Base-by-base conservation (phyloP, 2,329 filamentous ascomycete genomes). In the Aspergillus ibericus region DNA sequence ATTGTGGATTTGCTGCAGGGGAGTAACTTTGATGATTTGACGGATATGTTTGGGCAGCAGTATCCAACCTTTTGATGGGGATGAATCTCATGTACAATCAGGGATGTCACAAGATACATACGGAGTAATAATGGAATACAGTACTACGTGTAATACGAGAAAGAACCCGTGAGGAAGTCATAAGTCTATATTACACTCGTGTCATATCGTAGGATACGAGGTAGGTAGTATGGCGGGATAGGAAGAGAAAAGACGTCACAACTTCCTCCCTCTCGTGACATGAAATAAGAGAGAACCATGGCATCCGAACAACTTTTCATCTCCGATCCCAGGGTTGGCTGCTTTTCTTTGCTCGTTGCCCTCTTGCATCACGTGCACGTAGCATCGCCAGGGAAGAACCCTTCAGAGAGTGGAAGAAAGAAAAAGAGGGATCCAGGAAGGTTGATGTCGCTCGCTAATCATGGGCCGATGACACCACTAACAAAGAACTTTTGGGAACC, bases 401-500 rank as follows among this genome's bases (percentile, higher is more conserved):
- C 34, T 16, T 40, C 35, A 27, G 42, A 32, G 34, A 20, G 44
- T 46, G 22, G 27, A 18, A 44, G 36, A 58, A 55, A 56, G 51
- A 40, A 50, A 34, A 42, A 53, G 34, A 6, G 36, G 60, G 48
- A 60, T 53, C 57, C 55, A 46, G 44, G 49, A 66, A 66, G 61
- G 62, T 58, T 63, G 63, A 70, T 68, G 67, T 71, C 67, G 66
- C 70, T 72, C 68, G 67, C 68, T 71, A 67, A 66, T 69, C 65
- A 71, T 62, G 66, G 64, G 55, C 63, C 65, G 67, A 66, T 71
- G 65, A 63, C 66, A 69, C 68, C 69, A 68, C 71, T 70, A 73
- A 68, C 66, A 68, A 67, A 70, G 71, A 62, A 75, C 70, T 73
- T 75, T 76, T 74, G 58, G 72, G 70, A 75, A 73, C 68, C 69